These are phyloP conservation scores for Bonnemaisonia californica DNA, from an alignment of 31 red algal species.

Conservation along the genomic window DNA sequence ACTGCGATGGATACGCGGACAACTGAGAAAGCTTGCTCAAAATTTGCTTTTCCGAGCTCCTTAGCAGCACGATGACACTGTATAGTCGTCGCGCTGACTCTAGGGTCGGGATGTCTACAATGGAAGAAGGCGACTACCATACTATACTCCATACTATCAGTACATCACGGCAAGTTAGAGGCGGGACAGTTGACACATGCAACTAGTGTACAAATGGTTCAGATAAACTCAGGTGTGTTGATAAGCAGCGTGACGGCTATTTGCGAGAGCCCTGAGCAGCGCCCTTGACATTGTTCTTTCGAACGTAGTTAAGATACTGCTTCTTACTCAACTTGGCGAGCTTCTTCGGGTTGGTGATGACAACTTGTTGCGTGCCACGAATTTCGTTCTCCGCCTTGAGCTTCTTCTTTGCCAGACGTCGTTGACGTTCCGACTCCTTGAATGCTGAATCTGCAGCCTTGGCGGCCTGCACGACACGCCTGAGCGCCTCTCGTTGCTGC, in stretches of 20 bases:
- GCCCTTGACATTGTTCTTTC: conserved; percentile 51
- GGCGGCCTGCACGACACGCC: conserved; percentile 42
- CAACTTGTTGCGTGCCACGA: conserved; percentile 44
- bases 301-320: conserved; percentile 50
- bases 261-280: neutral
- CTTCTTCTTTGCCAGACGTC: conserved; percentile 35
- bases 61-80: conserved; percentile 59
- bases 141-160: too few species aligned
- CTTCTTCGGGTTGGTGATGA: conserved; percentile 65
- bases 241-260: neutral
- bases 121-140: neutral
- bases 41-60: conserved; percentile 64
- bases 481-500: conserved; percentile 33
- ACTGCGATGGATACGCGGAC: conserved; percentile 10
- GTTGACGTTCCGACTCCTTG: conserved; percentile 46
- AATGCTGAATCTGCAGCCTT: conserved; percentile 50
- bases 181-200: too few species aligned
- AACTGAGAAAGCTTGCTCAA: conserved; percentile 19
- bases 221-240: neutral
- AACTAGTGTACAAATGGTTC: too few species aligned
- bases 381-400: conserved; percentile 50
- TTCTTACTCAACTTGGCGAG: conserved; percentile 63
- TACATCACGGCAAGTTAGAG: too few species aligned
- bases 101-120: conserved; percentile 39
- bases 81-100: conserved; percentile 51